Base-by-base conservation (phyloP, 495 filamentous ascomycete species). In the Antarctomyces pellizariae region DNA sequence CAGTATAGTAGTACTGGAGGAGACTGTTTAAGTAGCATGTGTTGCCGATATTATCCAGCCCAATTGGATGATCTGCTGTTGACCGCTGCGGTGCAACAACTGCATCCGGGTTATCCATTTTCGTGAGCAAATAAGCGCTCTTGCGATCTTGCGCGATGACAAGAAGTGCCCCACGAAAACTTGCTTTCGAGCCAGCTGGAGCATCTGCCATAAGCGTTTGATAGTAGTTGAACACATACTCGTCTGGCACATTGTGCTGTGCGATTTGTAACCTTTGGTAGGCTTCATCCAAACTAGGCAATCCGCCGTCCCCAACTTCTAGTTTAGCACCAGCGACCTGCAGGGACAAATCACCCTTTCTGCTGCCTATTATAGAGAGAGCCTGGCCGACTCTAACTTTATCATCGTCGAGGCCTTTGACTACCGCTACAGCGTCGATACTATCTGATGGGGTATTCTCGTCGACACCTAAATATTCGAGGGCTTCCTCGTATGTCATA, bases 11-110 rank as follows among this genome's bases (percentile, higher is more conserved):
- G 39, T 89, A 95, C 39, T 99, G 86, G 7, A 99, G 50, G 16
- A 99, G 59, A 45, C 86, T 95, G 50, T 95, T 95, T 20, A 99
- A 62, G 38, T 99, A 99, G 47, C 86, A 99, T 1, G 86, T 99
- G 36, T 93, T 93, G 22, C 84, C 80, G 34, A 93, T 84, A 36
- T 95, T 99, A 22, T 67, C 63, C 7, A 95, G 57, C 0, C 86
- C 86, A 27, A 84, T 71, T 5, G 83, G 82, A 53, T 69, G 68
- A 8, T 65, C 53, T 0, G 20, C 13, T 18, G 38, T 26, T 3
- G 25, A 28, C n/a, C 24, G 15, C 4, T 16, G 14, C 1, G 34
- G 22, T 22, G 27, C 28, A 11, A 39, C 34, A 15, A 33, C 31
- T 9, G 41, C 38, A 26, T 44, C 34, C 2, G 41, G 41, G 29